These are phyloP conservation scores for Penicillium coprophilum DNA, from an alignment of 495 filamentous ascomycete genomes.

Conservation along the genomic window DNA sequence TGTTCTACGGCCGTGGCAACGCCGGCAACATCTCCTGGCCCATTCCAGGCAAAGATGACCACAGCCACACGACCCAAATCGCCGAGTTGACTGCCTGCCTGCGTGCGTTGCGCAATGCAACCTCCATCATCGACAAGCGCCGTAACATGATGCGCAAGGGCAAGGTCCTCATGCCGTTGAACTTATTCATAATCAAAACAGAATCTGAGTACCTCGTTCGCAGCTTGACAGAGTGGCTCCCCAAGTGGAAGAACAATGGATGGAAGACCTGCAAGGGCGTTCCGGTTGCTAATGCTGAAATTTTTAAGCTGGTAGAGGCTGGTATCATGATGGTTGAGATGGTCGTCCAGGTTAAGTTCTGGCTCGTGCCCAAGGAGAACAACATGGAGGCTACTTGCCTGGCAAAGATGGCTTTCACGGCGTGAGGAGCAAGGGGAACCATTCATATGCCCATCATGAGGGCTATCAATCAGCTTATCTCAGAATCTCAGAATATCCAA, in stretches of 20 bases:
- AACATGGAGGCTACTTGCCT: not conserved
- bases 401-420: not conserved
- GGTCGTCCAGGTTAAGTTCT: constrained; percentile 16
- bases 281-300: constrained; percentile 14
- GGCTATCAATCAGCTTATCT: not conserved
- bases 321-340: constrained; percentile 13
- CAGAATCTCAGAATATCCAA: not conserved
- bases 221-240: constrained; percentile 40
- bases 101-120: constrained; percentile 9
- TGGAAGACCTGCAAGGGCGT: constrained; percentile 28
- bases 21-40: constrained; percentile 1
- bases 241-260: constrained; percentile 40
- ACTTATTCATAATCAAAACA: constrained; percentile 44
- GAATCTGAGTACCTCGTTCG: constrained; percentile 47
- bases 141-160: not conserved
- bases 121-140: constrained; percentile 3
- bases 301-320: constrained; percentile 13
- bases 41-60: constrained; percentile 6
- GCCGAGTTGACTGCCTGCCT: constrained; percentile 21
- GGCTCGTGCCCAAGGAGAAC: constrained; percentile 12
- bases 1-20: constrained; percentile 20
- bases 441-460: not conserved
- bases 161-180: constrained; percentile 5
- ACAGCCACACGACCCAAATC: constrained; percentile 18
- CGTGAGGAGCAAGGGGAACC: not conserved